A percentile compares a stretch with the other conserved stretches of the same genome.
These are phyloP conservation scores for Tarenaya hassleriana DNA, from an alignment of 345 rosid genomes.

Conservation along the genomic window DNA sequence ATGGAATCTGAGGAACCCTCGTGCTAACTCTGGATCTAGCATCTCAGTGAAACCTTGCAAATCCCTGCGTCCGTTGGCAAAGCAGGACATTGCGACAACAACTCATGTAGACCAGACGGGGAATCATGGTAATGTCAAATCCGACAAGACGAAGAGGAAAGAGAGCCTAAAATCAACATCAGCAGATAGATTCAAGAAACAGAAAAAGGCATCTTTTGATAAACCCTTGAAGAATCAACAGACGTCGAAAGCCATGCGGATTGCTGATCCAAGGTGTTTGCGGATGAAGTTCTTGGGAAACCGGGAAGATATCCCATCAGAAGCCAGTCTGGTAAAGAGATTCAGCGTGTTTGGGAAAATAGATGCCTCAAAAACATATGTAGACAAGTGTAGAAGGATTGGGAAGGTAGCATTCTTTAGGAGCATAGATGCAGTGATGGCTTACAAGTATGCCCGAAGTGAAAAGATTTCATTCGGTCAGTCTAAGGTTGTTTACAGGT, in stretches of 20 bases:
- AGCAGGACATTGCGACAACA: constrained; percentile 2
- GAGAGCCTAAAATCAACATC: constrained; percentile 7
- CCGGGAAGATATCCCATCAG: constrained; percentile 22
- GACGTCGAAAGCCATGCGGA: constrained; percentile 19
- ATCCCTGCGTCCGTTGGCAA: too few species aligned
- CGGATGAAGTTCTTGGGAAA: constrained; percentile 25
- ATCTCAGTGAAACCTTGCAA: too few species aligned
- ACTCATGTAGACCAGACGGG: constrained; percentile 12
- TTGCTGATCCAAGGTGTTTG: constrained; percentile 26
- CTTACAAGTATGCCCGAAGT: constrained; percentile 29
- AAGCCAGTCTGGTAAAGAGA: constrained; percentile 26
- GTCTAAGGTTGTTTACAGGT: constrained; percentile 18
- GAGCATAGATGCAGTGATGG: constrained; percentile 30
- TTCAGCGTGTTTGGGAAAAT: constrained; percentile 32
- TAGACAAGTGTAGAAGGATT: constrained; percentile 14
- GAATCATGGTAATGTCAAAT: constrained; percentile 11
- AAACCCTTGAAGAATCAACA: constrained; percentile 12
- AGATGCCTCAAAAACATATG: constrained; percentile 21
- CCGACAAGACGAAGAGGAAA: constrained; percentile 25
- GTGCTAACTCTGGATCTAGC: too few species aligned
- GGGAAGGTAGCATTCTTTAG: constrained; percentile 25
- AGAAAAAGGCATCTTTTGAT: constrained; percentile 14
- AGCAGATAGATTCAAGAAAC: constrained; percentile 18
- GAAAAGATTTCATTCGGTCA: constrained; percentile 24
- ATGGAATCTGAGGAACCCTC: too few species aligned